Evolutionary conservation across 163 green algal genomes (phyloP).

Genomic region (Dunaliella salina): DNA sequence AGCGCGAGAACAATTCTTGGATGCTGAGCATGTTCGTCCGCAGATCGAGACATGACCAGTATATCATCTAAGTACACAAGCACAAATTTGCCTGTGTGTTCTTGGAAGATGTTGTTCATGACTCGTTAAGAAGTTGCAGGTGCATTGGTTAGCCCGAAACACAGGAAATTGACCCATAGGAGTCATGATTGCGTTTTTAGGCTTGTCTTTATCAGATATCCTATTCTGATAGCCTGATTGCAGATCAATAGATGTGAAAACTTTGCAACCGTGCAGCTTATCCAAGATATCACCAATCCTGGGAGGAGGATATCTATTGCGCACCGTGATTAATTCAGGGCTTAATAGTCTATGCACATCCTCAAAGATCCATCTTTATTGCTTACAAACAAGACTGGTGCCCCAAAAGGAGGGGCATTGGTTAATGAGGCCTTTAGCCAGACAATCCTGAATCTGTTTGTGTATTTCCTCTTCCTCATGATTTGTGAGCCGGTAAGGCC

Average conservation of each 20-base stretch:
- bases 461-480: background rate
- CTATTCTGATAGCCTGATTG: constrained; percentile 58
- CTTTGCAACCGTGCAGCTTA: constrained; percentile 31
- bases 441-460: constrained; percentile 30
- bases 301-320: constrained; percentile 52
- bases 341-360: constrained; percentile 64
- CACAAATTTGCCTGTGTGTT: constrained; percentile 34
- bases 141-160: constrained; percentile 60
- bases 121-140: constrained; percentile 50
- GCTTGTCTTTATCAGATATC: constrained; percentile 36
- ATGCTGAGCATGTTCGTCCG: constrained; percentile 51
- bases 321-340: constrained; percentile 62
- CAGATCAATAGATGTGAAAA: constrained; percentile 36
- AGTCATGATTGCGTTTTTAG: constrained; percentile 64
- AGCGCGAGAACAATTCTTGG: constrained; percentile 39
- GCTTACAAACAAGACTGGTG: constrained; percentile 54
- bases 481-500: background rate
- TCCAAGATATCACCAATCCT: constrained; percentile 68
- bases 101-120: constrained; percentile 39
- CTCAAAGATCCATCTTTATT: constrained; percentile 50
- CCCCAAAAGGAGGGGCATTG: constrained; percentile 45
- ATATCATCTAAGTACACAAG: constrained; percentile 70
- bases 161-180: constrained; percentile 61
- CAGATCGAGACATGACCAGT: constrained; percentile 44
- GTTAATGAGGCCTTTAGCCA: constrained; percentile 40